A percentile compares a stretch with the other conserved stretches of the same genome.
These are phyloP conservation scores for Acer negundo DNA, from an alignment of 345 rosid species.

Conservation along the genomic window DNA sequence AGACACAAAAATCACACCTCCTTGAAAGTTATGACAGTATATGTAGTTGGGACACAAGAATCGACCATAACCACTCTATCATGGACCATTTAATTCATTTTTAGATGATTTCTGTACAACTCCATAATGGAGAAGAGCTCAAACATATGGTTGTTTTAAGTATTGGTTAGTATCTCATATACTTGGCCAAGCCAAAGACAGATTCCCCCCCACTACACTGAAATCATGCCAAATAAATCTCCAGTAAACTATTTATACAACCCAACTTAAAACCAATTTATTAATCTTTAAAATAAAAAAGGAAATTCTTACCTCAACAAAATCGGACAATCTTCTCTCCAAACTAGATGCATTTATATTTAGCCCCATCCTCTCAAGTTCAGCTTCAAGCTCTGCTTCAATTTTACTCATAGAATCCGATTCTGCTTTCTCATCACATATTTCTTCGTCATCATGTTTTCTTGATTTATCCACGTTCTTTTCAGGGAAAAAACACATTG, in stretches of 20 bases:
- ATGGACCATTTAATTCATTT: not conserved
- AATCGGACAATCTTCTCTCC: conserved; percentile 48
- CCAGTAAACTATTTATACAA: not conserved
- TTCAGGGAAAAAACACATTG: conserved; percentile 18
- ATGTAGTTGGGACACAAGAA: not conserved
- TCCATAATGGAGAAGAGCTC: conserved; percentile 1
- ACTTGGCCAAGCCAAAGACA: conserved; percentile 9
- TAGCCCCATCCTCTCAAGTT: conserved; percentile 85
- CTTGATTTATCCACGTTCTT: conserved; percentile 23
- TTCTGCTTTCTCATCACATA: conserved; percentile 37
- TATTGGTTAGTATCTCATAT: not conserved
- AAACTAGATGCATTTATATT: conserved; percentile 48
- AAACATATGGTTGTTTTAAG: not conserved
- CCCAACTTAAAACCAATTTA: conserved; percentile 1
- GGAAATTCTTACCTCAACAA: conserved; percentile 49
- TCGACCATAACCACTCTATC: not conserved
- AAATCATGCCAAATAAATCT: not conserved
- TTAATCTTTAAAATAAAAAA: conserved; percentile 3
- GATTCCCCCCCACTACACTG: not conserved
- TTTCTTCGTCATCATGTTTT: conserved; percentile 28
- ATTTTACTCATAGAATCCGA: conserved; percentile 65
- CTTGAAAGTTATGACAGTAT: not conserved
- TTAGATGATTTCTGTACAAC: not conserved
- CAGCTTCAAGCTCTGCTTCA: conserved; percentile 98
- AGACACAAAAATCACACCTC: not conserved